phyloP scores from a whole-genome alignment of 2,329 filamentous ascomycete genomes.

The Nothomitra cinnamomea region DNA sequence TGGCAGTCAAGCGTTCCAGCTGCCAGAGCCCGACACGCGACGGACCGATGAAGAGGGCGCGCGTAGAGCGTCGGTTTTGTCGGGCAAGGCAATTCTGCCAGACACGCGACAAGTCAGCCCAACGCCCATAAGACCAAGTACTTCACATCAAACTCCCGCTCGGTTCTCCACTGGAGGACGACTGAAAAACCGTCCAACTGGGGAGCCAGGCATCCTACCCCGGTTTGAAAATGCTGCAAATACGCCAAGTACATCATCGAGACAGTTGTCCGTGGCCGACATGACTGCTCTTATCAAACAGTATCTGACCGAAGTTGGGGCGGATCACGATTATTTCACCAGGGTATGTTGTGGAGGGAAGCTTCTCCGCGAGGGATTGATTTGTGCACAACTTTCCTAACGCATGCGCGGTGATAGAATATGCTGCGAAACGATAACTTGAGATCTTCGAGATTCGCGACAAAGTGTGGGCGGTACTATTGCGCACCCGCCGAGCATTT shows the following conservation, averaged over 20 bases:
- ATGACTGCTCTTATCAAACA: background rate
- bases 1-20: too few species aligned
- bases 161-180: background rate
- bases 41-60: background rate
- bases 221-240: background rate
- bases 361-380: background rate
- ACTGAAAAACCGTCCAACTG: background rate
- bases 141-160: background rate
- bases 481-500: background rate
- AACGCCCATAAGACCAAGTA: background rate
- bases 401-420: background rate
- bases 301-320: background rate
- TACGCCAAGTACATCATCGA: background rate
- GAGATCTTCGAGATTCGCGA: background rate
- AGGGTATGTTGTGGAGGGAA: background rate
- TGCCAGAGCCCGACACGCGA: background rate
- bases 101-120: background rate
- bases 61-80: background rate
- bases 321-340: slow-evolving; percentile 2
- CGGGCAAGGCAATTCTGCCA: background rate
- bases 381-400: background rate
- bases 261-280: background rate
- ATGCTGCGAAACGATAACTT: background rate
- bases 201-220: background rate
- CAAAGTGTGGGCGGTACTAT: background rate